Evolutionary conservation across 305 asterid genomes (phyloP).

Genomic region (Solanum hybrid): DNA sequence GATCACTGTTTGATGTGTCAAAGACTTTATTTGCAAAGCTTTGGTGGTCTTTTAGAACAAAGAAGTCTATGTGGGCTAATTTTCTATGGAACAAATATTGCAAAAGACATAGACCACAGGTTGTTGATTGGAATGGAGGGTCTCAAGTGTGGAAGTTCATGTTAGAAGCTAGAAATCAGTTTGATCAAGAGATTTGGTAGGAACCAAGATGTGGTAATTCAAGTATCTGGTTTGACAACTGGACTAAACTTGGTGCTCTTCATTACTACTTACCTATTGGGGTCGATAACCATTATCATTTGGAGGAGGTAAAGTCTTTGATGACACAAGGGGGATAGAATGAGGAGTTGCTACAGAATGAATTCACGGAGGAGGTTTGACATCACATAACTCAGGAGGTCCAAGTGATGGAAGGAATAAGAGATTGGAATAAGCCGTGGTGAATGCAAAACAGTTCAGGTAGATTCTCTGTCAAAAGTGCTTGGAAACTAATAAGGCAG

Average conservation of each 20-base stretch:
- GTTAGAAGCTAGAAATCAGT: background rate
- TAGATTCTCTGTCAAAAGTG: background rate
- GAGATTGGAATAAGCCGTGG: background rate
- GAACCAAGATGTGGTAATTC: background rate
- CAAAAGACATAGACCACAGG: background rate
- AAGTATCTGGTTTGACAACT: background rate
- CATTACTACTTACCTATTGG: background rate
- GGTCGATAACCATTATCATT: background rate
- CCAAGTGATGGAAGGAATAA: background rate
- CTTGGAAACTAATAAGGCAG: background rate
- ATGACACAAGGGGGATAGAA: background rate
- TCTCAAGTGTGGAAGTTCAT: background rate
- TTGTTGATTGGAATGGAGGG: background rate
- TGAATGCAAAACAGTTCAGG: background rate
- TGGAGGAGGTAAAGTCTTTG: background rate
- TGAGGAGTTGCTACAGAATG: background rate
- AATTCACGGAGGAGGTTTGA: background rate
- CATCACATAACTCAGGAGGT: background rate
- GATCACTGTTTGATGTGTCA: background rate
- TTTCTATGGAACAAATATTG: background rate
- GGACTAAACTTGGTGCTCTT: background rate
- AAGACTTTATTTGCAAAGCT: background rate
- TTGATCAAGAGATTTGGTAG: background rate
- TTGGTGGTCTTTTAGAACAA: background rate
- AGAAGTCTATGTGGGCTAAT: background rate